Evolutionary conservation across 345 rosid genomes (phyloP).

Genomic region (Gossypium arboreum): DNA sequence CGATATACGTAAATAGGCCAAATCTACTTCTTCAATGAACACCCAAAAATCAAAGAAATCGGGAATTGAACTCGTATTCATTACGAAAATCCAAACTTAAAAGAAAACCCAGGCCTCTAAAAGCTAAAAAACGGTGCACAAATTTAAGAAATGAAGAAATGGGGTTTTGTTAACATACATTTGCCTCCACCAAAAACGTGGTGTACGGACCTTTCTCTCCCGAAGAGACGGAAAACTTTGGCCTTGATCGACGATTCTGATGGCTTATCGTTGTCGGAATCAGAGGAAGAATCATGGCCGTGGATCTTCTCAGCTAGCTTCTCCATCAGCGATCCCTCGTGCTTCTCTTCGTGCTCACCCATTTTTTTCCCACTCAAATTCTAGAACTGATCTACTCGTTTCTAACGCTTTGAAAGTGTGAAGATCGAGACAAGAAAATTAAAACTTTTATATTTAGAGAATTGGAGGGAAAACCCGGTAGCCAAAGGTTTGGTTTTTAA

Average conservation of each 20-base stretch:
- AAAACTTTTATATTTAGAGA: too few species aligned
- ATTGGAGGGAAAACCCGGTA: background rate
- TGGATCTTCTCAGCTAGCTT: slow-evolving; percentile 45
- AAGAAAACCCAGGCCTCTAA: background rate
- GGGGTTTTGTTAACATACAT: slow-evolving; percentile 33
- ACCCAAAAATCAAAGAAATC: background rate
- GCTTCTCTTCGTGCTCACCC: slow-evolving; percentile 37
- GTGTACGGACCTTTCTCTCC: slow-evolving; percentile 63
- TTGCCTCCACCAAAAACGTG: slow-evolving; percentile 64
- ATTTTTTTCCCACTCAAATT: slow-evolving; percentile 4
- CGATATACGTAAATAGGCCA: background rate
- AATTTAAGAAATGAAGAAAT: background rate
- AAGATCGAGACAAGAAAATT: background rate
- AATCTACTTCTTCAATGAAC: slow-evolving; percentile 26
- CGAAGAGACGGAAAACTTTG: slow-evolving; percentile 52
- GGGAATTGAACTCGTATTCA: background rate
- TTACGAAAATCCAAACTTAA: background rate
- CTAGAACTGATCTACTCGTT: background rate
- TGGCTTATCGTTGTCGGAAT: slow-evolving; percentile 37
- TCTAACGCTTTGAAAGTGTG: background rate
- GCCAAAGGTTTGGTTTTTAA: background rate
- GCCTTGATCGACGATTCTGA: slow-evolving; percentile 24
- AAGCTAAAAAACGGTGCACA: background rate
- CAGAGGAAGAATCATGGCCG: slow-evolving; percentile 37
- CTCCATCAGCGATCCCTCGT: slow-evolving; percentile 43